Percentiles rank a stretch among this genome's conserved stretches.
phyloP scores from a whole-genome alignment of 805 yeast genomes.

The Starmerella etchellsii region DNA sequence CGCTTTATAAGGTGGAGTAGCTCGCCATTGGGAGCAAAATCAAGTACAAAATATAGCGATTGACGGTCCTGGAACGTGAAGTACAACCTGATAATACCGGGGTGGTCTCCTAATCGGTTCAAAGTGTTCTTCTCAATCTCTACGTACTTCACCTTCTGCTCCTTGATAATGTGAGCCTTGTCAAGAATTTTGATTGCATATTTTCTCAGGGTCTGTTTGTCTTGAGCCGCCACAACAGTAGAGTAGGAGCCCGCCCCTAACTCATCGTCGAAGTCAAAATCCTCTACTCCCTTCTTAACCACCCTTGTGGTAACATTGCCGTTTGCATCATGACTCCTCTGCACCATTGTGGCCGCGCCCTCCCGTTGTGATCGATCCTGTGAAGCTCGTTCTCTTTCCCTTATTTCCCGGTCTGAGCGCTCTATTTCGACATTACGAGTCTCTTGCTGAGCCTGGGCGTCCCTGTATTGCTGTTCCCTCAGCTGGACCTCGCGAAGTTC shows the following conservation, averaged over 20 bases:
- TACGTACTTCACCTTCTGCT: slow-evolving; percentile 88
- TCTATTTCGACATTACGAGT: too few species aligned
- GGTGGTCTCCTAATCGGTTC: slow-evolving; percentile 79
- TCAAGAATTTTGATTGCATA: slow-evolving; percentile 88
- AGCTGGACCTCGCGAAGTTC: background rate
- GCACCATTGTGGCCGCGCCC: slow-evolving; percentile 19
- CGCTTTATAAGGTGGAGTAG: slow-evolving; percentile 54
- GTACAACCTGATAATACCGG: slow-evolving; percentile 83
- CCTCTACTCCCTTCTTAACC: slow-evolving; percentile 51
- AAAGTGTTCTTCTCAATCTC: slow-evolving; percentile 87
- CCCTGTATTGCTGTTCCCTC: background rate
- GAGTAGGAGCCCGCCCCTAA: slow-evolving; percentile 96
- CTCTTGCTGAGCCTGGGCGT: background rate
- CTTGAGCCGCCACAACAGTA: slow-evolving; percentile 79
- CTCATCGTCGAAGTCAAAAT: slow-evolving; percentile 75
- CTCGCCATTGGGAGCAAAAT: slow-evolving; percentile 94
- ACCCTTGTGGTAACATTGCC: slow-evolving; percentile 43
- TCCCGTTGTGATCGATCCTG: slow-evolving; percentile 5
- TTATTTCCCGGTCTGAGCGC: background rate
- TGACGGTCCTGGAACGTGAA: slow-evolving; percentile 91
- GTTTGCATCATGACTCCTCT: slow-evolving; percentile 15
- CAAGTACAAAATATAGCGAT: slow-evolving; percentile 80
- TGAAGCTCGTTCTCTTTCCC: too few species aligned
- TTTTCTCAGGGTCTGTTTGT: slow-evolving; percentile 54
- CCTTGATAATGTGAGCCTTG: slow-evolving; percentile 85